Conservation (phyloP, 169 alveolate species). For the Blepharisma undulans region DNA sequence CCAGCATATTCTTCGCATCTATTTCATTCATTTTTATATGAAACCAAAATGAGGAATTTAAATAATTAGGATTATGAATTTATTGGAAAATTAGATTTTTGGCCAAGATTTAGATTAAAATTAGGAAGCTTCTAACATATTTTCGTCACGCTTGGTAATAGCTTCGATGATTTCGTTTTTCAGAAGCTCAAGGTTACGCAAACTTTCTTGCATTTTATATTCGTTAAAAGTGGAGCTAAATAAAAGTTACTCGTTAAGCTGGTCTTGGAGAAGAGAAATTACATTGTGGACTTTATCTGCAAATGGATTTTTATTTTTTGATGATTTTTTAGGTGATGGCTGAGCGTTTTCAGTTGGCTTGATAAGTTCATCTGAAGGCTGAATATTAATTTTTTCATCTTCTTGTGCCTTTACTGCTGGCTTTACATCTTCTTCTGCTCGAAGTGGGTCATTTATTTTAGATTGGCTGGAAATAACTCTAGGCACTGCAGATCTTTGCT, state of each 20-base stretch:
- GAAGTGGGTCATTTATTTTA: neutral
- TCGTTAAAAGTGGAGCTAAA: neutral
- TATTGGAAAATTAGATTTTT: neutral
- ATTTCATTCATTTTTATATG: neutral
- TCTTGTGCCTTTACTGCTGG: neutral
- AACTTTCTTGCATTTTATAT: neutral
- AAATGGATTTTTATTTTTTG: neutral
- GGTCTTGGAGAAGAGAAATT: neutral
- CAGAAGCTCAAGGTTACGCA: neutral
- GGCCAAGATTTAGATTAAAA: neutral
- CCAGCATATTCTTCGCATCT: conserved; percentile 59
- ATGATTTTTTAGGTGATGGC: neutral
- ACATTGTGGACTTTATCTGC: neutral
- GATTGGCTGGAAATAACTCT: neutral
- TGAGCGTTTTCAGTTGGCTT: neutral
- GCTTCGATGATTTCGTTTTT: neutral
- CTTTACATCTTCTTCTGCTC: neutral
- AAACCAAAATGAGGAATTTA: neutral
- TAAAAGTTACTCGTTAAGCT: neutral
- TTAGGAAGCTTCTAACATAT: neutral
- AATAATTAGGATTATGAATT: neutral
- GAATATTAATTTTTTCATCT: neutral
- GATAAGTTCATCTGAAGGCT: neutral
- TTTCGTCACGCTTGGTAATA: neutral
- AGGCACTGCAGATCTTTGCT: neutral